Base-by-base conservation (phyloP, 1,139 yeast species). In the Yamadazyma diddensiae region DNA sequence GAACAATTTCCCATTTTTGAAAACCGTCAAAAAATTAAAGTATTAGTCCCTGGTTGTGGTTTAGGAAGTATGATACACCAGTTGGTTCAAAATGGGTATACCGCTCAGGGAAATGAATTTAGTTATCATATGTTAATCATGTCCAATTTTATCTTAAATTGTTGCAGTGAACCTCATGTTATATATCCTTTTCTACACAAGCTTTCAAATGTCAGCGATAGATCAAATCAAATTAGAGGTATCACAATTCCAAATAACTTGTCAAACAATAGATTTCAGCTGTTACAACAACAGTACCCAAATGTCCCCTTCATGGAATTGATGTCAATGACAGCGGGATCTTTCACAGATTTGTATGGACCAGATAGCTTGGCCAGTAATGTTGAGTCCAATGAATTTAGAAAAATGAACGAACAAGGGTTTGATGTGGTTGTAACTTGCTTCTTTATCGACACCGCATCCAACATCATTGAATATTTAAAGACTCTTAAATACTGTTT, bases 31-130 rank as follows among this genome's bases (percentile, higher is more conserved):
- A 33, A 60, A 10, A 46, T 73, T 2, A 65, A 68, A 28, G 66
- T 85, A 0, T 61, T 87, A 21, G 79, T 81, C 1, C 95, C 96
- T 0, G 96, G 96, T 1, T 79, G 87, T 40, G 96, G 96, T 0
- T 62, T 85, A 13, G 96, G 94, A 0, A 55, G 95, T 34, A 55
- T 86, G 38, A 83, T 86, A n/a, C 70, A 75, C 35, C 95, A 87
- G 31, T 59, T 85, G 32, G 86, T 85, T 1, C 56, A 53, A 19
- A 48, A 67, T 34, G 95, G 95, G 1, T 85, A 80, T 52, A 59
- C 70, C 55, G 76, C 83, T n/a, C 88, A 84, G 45, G 96, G 95
- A 0, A 87, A 86, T 53, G 96, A 88, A 51, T 75, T 81, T 47
- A 80, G 92, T 15, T 82, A 79, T 48, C 94, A 82, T 49, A 86